Evolutionary conservation across 305 asterid species (phyloP).

Genomic region (Stenogyne calaminthoides): DNA sequence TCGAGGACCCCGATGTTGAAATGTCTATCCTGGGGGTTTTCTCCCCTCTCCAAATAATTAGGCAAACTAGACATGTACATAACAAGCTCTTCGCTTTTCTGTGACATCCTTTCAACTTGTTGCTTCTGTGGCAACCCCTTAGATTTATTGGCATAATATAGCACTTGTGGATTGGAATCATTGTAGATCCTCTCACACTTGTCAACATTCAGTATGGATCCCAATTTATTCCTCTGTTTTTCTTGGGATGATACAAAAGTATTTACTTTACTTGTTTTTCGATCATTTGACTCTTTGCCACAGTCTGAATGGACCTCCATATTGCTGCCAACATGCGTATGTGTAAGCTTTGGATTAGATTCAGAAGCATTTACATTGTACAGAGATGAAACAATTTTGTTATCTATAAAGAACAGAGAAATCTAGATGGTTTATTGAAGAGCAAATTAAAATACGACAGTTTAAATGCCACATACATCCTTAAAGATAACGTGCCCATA

Average conservation of each 20-base stretch:
- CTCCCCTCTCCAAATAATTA: constrained; percentile 61
- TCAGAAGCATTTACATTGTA: neutral
- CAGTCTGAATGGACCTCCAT: constrained; percentile 41
- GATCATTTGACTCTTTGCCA: constrained; percentile 26
- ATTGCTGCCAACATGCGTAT: constrained; percentile 22
- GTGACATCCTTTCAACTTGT: constrained; percentile 27
- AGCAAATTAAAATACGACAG: neutral
- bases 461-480: neutral
- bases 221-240: constrained; percentile 47
- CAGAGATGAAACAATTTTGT: neutral
- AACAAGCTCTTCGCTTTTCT: constrained; percentile 61
- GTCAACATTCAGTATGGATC: constrained; percentile 54
- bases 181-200: constrained; percentile 29
- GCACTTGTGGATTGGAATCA: constrained; percentile 39
- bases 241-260: constrained; percentile 26
- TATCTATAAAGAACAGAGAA: constrained; percentile 9
- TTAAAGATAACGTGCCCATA: neutral
- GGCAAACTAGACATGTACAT: constrained; percentile 88
- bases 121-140: constrained; percentile 40
- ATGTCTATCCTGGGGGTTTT: constrained; percentile 53
- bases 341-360: constrained; percentile 18
- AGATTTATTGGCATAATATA: constrained; percentile 36
- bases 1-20: constrained; percentile 75
- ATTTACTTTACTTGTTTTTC: constrained; percentile 25
- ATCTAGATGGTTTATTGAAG: neutral